A percentile compares a stretch with the other conserved stretches of the same genome.
These are phyloP conservation scores for Lachancea sp. DNA, from an alignment of 805 yeast species.

Conservation along the genomic window DNA sequence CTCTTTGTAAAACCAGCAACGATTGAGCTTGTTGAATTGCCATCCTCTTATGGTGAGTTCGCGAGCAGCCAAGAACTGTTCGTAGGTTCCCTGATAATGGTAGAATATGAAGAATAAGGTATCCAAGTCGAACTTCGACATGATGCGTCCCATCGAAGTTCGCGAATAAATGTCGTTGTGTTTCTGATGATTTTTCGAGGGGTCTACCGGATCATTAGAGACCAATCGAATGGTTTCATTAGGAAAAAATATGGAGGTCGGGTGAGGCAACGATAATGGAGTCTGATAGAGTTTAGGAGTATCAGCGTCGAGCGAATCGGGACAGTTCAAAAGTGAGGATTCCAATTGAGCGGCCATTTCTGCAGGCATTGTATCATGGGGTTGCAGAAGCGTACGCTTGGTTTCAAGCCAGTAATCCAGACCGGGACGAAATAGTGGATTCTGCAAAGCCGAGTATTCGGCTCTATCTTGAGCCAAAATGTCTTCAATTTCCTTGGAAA, in stretches of 20 bases:
- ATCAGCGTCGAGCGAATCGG: slow-evolving; percentile 89
- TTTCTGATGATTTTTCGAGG: slow-evolving; percentile 6
- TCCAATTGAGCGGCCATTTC: slow-evolving; percentile 43
- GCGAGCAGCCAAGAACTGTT: slow-evolving; percentile 70
- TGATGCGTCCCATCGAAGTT: slow-evolving; percentile 47
- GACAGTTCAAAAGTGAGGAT: slow-evolving; percentile 78
- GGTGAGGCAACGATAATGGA: slow-evolving; percentile 75
- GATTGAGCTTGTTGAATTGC: slow-evolving; percentile 45
- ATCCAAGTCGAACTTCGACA: slow-evolving; percentile 73
- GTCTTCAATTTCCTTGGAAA: slow-evolving; percentile 24
- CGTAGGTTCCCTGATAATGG: slow-evolving; percentile 64
- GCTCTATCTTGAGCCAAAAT: slow-evolving; percentile 22
- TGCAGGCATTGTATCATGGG: slow-evolving; percentile 26
- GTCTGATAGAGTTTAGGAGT: slow-evolving; percentile 56
- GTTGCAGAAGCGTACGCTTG: slow-evolving; percentile 27
- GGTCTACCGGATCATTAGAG: slow-evolving; percentile 15
- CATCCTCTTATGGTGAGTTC: slow-evolving; percentile 78
- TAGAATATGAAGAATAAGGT: slow-evolving; percentile 90
- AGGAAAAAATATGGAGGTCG: slow-evolving; percentile 89
- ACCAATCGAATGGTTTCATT: slow-evolving; percentile 32
- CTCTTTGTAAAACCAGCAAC: slow-evolving; percentile 49
- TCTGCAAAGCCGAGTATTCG: slow-evolving; percentile 23
- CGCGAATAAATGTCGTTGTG: slow-evolving; percentile 29
- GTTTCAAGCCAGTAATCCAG: slow-evolving; percentile 27
- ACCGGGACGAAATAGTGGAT: slow-evolving; percentile 27